Conservation (phyloP, 2,329 filamentous ascomycete genomes). For the Claviceps purpurea region DNA sequence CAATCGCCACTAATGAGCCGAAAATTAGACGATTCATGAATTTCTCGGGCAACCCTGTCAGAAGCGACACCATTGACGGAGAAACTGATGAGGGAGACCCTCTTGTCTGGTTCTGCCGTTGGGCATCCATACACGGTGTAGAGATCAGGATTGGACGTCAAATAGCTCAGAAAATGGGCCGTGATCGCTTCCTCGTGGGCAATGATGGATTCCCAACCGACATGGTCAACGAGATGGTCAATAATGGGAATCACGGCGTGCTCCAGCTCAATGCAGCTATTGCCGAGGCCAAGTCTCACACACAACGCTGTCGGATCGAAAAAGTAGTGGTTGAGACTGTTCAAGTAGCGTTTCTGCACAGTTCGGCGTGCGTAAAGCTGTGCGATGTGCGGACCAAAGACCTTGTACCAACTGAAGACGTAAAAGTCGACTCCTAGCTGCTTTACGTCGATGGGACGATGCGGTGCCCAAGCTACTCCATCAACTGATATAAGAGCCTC, state of each 20-base stretch:
- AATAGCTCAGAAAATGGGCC: slow-evolving; percentile 42
- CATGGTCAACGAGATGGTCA: slow-evolving; percentile 40
- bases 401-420: slow-evolving; percentile 71
- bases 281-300: slow-evolving; percentile 56
- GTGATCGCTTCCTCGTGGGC: slow-evolving; percentile 50
- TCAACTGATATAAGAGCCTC: slow-evolving; percentile 56
- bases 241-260: slow-evolving; percentile 48
- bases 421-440: slow-evolving; percentile 63
- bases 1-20: slow-evolving; percentile 57
- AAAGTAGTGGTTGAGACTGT: slow-evolving; percentile 52
- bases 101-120: slow-evolving; percentile 13
- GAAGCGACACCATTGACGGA: slow-evolving; percentile 42
- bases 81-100: slow-evolving; percentile 58
- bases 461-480: slow-evolving; percentile 64
- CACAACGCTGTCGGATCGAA: slow-evolving; percentile 45
- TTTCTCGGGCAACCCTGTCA: slow-evolving; percentile 44
- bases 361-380: slow-evolving; percentile 51
- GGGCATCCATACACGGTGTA: slow-evolving; percentile 12
- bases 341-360: slow-evolving; percentile 39
- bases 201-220: slow-evolving; percentile 37
- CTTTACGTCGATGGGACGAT: slow-evolving; percentile 55
- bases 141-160: slow-evolving; percentile 38
- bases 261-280: slow-evolving; percentile 56
- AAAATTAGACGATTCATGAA: slow-evolving; percentile 44
- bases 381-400: slow-evolving; percentile 64